Percentiles rank a stretch among this genome's conserved stretches.
These are phyloP conservation scores for Luvunga scandens DNA, from an alignment of 345 rosid genomes.

Conservation along the genomic window DNA sequence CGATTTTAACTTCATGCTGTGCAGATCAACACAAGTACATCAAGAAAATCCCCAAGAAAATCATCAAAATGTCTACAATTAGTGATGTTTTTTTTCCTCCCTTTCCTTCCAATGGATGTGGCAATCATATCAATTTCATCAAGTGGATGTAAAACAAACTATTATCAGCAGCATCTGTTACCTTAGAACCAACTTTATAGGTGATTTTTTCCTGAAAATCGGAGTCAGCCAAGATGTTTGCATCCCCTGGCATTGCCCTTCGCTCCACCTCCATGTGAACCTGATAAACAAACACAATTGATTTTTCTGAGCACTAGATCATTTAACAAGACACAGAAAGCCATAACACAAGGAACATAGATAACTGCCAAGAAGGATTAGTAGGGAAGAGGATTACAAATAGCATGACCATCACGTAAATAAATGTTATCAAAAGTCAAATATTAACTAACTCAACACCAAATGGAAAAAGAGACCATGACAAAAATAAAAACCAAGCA, in stretches of 20 bases:
- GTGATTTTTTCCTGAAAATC: conserved; percentile 63
- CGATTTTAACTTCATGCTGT: neutral
- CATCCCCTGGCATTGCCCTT: conserved; percentile 60
- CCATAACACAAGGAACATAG: neutral
- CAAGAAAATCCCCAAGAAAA: neutral
- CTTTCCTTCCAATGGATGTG: neutral
- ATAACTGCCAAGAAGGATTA: conserved; percentile 1
- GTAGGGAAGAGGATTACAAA: neutral
- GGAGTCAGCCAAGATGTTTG: conserved; percentile 30
- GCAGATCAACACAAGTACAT: neutral
- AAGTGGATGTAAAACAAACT: neutral
- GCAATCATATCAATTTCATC: neutral
- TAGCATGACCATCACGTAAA: neutral
- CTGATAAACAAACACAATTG: conserved; percentile 29
- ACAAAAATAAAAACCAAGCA: neutral
- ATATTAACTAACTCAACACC: conserved; percentile 6
- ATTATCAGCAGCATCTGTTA: conserved; percentile 17
- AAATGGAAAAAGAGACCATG: conserved; percentile 5
- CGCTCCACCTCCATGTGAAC: conserved; percentile 95
- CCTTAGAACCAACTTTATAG: conserved; percentile 81
- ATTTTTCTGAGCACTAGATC: neutral
- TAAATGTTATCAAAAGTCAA: neutral
- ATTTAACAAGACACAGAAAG: neutral
- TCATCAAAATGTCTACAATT: neutral
- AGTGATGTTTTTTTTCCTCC: neutral